Percentiles rank a stretch among this genome's conserved stretches.
These are phyloP conservation scores for Clonostachys rosea DNA, from an alignment of 2,329 filamentous ascomycete species.

Conservation along the genomic window DNA sequence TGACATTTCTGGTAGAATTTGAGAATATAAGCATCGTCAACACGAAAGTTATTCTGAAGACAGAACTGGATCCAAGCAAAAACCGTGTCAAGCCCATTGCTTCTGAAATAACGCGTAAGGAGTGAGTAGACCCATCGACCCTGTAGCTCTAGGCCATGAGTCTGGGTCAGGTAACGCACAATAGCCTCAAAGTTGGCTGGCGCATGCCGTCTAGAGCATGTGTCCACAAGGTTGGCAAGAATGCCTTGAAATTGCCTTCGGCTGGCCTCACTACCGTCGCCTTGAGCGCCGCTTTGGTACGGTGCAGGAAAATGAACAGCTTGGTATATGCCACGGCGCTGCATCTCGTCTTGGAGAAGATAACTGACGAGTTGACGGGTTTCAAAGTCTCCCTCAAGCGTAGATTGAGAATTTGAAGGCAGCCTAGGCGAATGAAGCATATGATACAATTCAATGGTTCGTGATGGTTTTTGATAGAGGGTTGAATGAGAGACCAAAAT, in stretches of 20 bases:
- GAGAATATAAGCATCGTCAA: neutral
- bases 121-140: neutral
- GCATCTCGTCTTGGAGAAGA: too few relatives aligned
- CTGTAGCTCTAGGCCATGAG: neutral
- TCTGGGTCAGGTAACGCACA: neutral
- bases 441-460: too few relatives aligned
- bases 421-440: too few relatives aligned
- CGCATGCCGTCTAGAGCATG: neutral
- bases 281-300: neutral
- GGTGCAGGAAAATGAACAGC: neutral
- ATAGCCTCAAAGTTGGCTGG: neutral
- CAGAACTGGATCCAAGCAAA: neutral
- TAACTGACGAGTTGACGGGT: too few relatives aligned
- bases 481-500: too few relatives aligned
- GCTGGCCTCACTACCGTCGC: too few relatives aligned
- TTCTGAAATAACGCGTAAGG: neutral
- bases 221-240: neutral
- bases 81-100: neutral
- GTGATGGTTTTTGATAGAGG: too few relatives aligned
- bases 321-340: neutral
- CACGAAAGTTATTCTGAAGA: neutral
- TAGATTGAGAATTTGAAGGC: too few relatives aligned
- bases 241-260: neutral
- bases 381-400: too few relatives aligned
- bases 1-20: slow-evolving; percentile 15